Evolutionary conservation across 2,329 filamentous ascomycete species (phyloP).

Genomic region (Cytospora schulzeri): DNA sequence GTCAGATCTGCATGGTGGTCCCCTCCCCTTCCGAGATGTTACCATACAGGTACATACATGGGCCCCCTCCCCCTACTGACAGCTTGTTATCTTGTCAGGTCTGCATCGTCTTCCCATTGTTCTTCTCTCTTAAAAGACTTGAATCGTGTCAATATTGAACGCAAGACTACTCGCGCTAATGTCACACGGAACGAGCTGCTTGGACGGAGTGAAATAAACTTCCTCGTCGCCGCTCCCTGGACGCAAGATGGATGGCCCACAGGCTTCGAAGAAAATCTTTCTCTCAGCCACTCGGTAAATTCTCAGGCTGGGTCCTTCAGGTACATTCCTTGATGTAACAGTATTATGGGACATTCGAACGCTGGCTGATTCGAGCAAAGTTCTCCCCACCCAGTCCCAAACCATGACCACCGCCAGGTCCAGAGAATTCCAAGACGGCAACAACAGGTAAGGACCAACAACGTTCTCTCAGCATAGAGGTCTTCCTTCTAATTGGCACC

Average conservation of each 20-base stretch:
- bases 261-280: not conserved
- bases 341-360: not conserved
- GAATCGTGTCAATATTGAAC: not conserved
- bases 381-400: not conserved
- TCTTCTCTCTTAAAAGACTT: not conserved
- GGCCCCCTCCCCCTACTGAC: not conserved
- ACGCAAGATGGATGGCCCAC: not conserved
- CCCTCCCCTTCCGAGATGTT: not conserved
- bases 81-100: not conserved
- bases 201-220: not conserved
- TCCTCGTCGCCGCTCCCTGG: not conserved
- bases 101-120: not conserved
- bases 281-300: not conserved
- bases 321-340: not conserved
- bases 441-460: not conserved
- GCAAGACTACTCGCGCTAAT: not conserved
- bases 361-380: not conserved
- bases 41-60: not conserved
- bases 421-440: not conserved
- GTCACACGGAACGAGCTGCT: not conserved
- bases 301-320: not conserved
- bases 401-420: not conserved
- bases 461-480: not conserved
- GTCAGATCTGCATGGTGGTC: not conserved
- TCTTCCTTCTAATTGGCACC: not conserved